A percentile compares a stretch with the other conserved stretches of the same genome.
Evolutionary conservation across 2,329 filamentous ascomycete genomes (phyloP).

Genomic region (Aspergillus fructus): DNA sequence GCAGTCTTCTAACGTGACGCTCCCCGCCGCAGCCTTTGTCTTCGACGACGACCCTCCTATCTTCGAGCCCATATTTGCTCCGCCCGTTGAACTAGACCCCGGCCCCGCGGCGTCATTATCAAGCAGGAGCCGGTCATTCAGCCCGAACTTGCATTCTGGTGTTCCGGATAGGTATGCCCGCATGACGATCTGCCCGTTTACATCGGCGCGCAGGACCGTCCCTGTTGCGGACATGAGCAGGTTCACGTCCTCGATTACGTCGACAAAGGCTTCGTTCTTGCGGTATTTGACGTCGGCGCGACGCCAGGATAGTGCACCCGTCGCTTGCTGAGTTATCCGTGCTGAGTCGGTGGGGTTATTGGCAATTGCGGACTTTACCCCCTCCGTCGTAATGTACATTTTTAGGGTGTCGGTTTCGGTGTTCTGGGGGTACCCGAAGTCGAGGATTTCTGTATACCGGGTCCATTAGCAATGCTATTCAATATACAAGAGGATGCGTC

Average conservation of each 20-base stretch:
- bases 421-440: slow-evolving; percentile 98
- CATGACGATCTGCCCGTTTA: slow-evolving; percentile 98
- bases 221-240: slow-evolving; percentile 98
- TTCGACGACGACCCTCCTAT: slow-evolving; percentile 66
- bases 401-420: slow-evolving; percentile 98
- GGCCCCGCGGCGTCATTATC: slow-evolving; percentile 59
- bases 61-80: slow-evolving; percentile 56
- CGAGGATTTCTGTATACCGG: slow-evolving; percentile 74
- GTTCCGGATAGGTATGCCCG: slow-evolving; percentile 94
- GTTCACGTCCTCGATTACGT: slow-evolving; percentile 99
- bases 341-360: slow-evolving; percentile 79
- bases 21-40: slow-evolving; percentile 91
- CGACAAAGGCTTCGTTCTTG: slow-evolving; percentile 99
- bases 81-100: slow-evolving; percentile 37
- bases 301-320: slow-evolving; percentile 93
- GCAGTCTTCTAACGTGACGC: slow-evolving; percentile 94
- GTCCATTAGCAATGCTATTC: not conserved
- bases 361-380: slow-evolving; percentile 79
- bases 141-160: slow-evolving; percentile 97
- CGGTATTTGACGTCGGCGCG: slow-evolving; percentile 97
- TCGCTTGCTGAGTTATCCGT: slow-evolving; percentile 99
- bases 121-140: slow-evolving; percentile 92
- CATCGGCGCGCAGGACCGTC: slow-evolving; percentile 89
- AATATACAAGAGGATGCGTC: not conserved
- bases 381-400: slow-evolving; percentile 99